Evolutionary conservation across 169 alveolate species (phyloP).

Genomic region (Plasmodium coatneyi): DNA sequence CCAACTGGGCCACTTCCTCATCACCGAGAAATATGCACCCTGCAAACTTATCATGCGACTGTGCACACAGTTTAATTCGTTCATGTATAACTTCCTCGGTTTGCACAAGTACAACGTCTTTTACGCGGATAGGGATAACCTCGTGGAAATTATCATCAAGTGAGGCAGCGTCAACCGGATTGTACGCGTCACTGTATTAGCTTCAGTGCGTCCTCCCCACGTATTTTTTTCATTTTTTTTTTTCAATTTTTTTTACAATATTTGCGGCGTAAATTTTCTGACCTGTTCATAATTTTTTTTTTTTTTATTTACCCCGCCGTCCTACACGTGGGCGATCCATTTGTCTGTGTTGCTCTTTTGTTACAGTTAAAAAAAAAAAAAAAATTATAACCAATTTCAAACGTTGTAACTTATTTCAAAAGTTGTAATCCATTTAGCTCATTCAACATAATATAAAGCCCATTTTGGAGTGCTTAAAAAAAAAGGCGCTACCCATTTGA

Average conservation of each 20-base stretch:
- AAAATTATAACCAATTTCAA: not conserved
- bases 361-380: not conserved
- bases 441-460: not conserved
- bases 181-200: not conserved
- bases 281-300: too few species aligned
- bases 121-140: conserved; percentile 23
- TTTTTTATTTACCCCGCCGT: not conserved
- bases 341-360: not conserved
- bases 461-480: not conserved
- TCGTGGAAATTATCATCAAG: conserved; percentile 61
- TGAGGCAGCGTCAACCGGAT: not conserved
- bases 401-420: not conserved
- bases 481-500: not conserved
- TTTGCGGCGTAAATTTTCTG: too few species aligned
- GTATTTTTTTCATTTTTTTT: not conserved
- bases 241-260: too few species aligned
- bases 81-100: conserved; percentile 28
- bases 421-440: not conserved
- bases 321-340: not conserved
- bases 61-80: conserved; percentile 20
- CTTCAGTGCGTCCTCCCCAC: not conserved
- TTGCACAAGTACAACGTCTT: not conserved
- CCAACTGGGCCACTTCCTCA: not conserved
- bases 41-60: conserved; percentile 53
- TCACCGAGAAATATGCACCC: conserved; percentile 56